These are phyloP conservation scores for Colletotrichum euphorbiae DNA, from an alignment of 2,329 filamentous ascomycete genomes.

Conservation along the genomic window DNA sequence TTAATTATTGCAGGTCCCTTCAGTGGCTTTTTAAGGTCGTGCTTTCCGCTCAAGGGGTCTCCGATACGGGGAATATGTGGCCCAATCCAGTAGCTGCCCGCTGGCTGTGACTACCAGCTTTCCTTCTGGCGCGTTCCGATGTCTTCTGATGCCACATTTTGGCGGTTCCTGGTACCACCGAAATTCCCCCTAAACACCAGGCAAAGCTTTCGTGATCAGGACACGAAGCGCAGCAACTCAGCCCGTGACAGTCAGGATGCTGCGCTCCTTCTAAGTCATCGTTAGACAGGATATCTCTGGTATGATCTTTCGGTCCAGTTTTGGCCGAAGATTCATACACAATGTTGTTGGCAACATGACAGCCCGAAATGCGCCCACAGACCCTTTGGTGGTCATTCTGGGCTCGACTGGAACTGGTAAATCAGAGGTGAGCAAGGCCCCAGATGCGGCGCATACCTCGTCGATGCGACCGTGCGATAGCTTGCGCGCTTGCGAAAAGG, in stretches of 20 bases:
- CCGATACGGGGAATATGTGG: neutral
- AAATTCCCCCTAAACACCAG: slow-evolving; percentile 6
- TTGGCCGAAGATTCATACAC: slow-evolving; percentile 39
- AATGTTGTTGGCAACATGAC: slow-evolving; percentile 44
- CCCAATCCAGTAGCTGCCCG: slow-evolving; percentile 32
- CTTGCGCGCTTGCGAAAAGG: neutral
- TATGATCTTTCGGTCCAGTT: slow-evolving; percentile 32
- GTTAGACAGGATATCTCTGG: slow-evolving; percentile 17
- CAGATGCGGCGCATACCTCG: neutral
- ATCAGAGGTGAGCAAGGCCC: slow-evolving; percentile 75
- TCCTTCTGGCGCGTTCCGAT: slow-evolving; percentile 36
- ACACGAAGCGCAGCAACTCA: slow-evolving; percentile 19
- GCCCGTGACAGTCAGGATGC: slow-evolving; percentile 11
- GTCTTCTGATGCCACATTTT: slow-evolving; percentile 36
- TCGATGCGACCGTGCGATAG: neutral
- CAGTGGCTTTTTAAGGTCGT: neutral
- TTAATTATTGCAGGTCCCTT: no score
- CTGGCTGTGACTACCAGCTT: neutral
- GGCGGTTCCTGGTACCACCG: neutral
- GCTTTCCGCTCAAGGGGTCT: slow-evolving; percentile 29
- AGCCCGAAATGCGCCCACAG: slow-evolving; percentile 49
- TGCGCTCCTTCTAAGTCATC: slow-evolving; percentile 22
- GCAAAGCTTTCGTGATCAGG: neutral
- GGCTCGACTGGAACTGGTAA: slow-evolving; percentile 95
- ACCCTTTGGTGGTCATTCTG: slow-evolving; percentile 82